Base-by-base conservation (phyloP, 177 flowering plant genomes). In the Vitis hybrid region DNA sequence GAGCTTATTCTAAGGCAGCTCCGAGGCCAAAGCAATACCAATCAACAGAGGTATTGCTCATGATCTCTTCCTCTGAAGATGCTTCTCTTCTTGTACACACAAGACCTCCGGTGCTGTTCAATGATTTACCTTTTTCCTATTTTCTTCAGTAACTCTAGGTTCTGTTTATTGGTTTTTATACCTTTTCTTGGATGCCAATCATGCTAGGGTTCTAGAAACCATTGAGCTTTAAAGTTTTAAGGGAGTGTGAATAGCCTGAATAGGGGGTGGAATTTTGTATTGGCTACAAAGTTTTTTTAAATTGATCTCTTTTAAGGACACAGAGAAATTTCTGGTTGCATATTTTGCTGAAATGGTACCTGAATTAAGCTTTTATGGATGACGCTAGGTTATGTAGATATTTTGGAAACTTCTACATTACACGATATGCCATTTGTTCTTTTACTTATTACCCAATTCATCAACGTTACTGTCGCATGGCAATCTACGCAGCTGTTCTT, bases 261-360 rank as follows among this genome's bases (percentile, higher is more conserved):
- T 49, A 66, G 66, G 67, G 66, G 76, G 73, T 60, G 39, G 72
- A 70, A 67, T 78, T 75, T 78, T 78, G 83, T 76, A 74, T 70
- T 56, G 58, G 64, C 23, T 51, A 39, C 45, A 39, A 39, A 39
- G 45, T 39, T 39, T 39, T 39, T 39, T 39, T 39, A 39, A 39
- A 39, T 39, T 39, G 8, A 39, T 39, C 45, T 39, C 45, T 39
- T 39, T 39, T 6, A 39, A 39, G 9, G 45, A 39, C 45, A 39
- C 9, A 39, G 6, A 34, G 0, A 39, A 39, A 39, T 39, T 39
- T 7, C 45, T 39, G 9, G 45, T 39, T 39, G 45, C 45, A 39
- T 39, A 39, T 39, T 39, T 39, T 39, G 8, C 45, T 39, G 45
- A 39, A 39, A 39, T 39, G 45, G 45, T 39, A 39, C 8, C 45